Evolutionary conservation across 2,329 filamentous ascomycete species (phyloP).

Genomic region (Cladophialophora yegresii): DNA sequence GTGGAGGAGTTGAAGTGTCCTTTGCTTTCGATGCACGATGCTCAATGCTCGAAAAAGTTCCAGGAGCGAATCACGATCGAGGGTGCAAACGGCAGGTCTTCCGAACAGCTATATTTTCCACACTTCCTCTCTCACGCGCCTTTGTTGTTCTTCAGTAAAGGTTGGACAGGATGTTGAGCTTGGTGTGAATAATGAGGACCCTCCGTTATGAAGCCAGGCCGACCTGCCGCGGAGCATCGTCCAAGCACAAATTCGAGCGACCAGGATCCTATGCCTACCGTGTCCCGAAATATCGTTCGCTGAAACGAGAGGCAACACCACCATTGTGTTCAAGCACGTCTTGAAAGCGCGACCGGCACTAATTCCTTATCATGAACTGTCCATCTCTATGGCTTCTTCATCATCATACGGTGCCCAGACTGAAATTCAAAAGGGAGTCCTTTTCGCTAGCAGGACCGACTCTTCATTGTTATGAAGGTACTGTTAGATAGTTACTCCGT

Average conservation of each 20-base stretch:
- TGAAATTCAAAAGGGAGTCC: slow-evolving; percentile 68
- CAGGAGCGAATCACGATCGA: slow-evolving; percentile 7
- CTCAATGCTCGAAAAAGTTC: slow-evolving; percentile 12
- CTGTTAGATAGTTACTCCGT: slow-evolving; percentile 96
- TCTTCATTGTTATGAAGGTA: slow-evolving; percentile 68
- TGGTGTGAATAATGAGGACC: not conserved
- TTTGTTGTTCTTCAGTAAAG: not conserved
- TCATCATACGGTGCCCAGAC: slow-evolving; percentile 91
- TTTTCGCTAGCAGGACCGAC: slow-evolving; percentile 98
- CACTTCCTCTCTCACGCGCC: not conserved
- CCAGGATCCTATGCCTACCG: not conserved
- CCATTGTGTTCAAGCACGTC: not conserved
- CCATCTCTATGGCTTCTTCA: slow-evolving; percentile 73
- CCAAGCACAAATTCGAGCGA: not conserved
- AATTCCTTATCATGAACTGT: slow-evolving; percentile 92
- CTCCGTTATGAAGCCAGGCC: not conserved
- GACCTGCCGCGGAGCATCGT: not conserved
- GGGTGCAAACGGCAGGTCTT: slow-evolving; percentile 3
- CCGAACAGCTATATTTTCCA: slow-evolving; percentile 2
- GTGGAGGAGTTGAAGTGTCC: not conserved
- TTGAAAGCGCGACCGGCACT: slow-evolving; percentile 33
- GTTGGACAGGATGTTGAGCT: not conserved
- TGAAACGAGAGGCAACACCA: not conserved
- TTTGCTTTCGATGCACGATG: not conserved
- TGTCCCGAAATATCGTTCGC: not conserved